phyloP scores from a whole-genome alignment of 179 eudicot genomes.

The Spergularia azorica region DNA sequence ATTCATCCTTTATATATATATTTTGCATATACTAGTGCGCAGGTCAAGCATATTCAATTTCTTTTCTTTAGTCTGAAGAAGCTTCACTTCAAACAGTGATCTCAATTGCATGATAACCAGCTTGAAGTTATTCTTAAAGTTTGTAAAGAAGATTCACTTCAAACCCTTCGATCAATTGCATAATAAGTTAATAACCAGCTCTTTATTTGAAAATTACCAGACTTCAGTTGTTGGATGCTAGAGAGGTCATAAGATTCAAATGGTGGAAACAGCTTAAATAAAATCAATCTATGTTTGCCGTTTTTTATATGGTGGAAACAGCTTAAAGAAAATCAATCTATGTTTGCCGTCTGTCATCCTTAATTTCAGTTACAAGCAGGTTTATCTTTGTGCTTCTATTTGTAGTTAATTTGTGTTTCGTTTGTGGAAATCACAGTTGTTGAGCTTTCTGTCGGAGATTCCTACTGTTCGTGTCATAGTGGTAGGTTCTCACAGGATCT shows the following conservation, averaged over 20 bases:
- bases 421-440: slow-evolving; percentile 35
- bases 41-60: too few species aligned
- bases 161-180: neutral
- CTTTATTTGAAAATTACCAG: neutral
- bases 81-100: too few species aligned
- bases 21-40: too few species aligned
- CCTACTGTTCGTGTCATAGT: slow-evolving; percentile 77
- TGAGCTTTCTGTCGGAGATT: slow-evolving; percentile 88
- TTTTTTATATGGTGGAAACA: neutral
- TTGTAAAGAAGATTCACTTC: neutral
- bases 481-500: slow-evolving; percentile 47
- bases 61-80: too few species aligned
- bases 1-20: too few species aligned
- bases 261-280: too few species aligned
- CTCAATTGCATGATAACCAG: neutral
- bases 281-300: too few species aligned
- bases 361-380: neutral
- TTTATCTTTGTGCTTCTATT: neutral
- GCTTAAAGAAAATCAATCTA: neutral
- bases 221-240: neutral
- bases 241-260: neutral
- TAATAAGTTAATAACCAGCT: neutral
- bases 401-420: slow-evolving; percentile 10
- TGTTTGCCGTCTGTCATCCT: neutral
- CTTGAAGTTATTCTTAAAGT: neutral